Percentiles rank a stretch among this genome's conserved stretches.
Evolutionary conservation across 192 early-diverging fungal genomes (phyloP).

Genomic region (Umbelopsis sp.): DNA sequence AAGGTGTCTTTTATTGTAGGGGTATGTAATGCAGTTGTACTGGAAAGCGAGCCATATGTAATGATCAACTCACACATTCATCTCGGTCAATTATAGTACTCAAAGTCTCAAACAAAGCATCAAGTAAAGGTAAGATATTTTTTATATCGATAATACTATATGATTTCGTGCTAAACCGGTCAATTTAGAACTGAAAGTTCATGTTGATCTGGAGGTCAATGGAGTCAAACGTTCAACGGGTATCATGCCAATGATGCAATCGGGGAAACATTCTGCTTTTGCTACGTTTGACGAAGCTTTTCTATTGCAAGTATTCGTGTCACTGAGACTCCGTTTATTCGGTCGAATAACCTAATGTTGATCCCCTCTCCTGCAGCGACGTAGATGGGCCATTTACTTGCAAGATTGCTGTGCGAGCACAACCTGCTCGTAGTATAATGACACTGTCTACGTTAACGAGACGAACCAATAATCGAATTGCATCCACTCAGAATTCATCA

Average conservation of each 20-base stretch:
- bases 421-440: not conserved
- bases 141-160: not conserved
- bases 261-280: not conserved
- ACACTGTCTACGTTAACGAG: not conserved
- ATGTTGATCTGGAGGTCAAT: slow-evolving; percentile 1
- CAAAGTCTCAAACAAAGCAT: not conserved
- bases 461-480: not conserved
- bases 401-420: slow-evolving; percentile 4
- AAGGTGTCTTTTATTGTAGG: not conserved
- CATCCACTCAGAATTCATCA: not conserved
- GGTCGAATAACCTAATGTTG: not conserved
- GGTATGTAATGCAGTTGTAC: not conserved
- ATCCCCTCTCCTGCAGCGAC: not conserved
- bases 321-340: too few relatives aligned
- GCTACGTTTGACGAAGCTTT: slow-evolving; percentile 10
- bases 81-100: not conserved
- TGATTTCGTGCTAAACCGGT: not conserved
- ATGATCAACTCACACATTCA: not conserved
- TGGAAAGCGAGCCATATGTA: not conserved
- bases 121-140: not conserved
- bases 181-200: not conserved
- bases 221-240: not conserved
- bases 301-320: slow-evolving; percentile 13
- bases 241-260: not conserved
- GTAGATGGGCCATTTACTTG: slow-evolving; percentile 12